Evolutionary conservation across 257 asterid species (phyloP), one percentile per base, ranked within the genome.

Genomic region (Asclepias syriaca): DNA sequence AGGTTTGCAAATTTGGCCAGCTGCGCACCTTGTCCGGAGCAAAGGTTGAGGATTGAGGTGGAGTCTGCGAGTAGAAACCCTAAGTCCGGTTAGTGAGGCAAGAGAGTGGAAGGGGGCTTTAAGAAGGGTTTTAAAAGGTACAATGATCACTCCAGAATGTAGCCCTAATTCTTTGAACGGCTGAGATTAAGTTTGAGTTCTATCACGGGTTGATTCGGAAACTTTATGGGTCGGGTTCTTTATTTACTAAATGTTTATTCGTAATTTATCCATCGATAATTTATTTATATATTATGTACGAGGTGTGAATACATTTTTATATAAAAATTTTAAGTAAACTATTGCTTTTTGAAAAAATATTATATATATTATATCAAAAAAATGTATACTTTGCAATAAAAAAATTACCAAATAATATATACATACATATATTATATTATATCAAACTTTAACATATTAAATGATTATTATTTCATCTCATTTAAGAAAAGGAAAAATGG

Each of bases 151-250:
- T 15, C 18, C 24, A 18, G 5, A 19, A 54, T 74, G 72, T 24
- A 74, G 68, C 78, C 78, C 78, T 74, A 74, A 14, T 55, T 74
- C 49, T 11, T 48, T 72, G 49, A 50, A 63, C 76, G 70, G 76
- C 22, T 51, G 51, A 49, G 76, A 64, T 63, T 61, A 65, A 60
- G 32, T 37, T 37, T 64, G 27, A 18, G 68, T 4, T 34, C 49
- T 34, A 10, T 9, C 46, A 15, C 49, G 68, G 68, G 68, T 37
- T 32, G 66, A 61, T 61, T 2, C 22, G 66, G 4, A 61, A 1
- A 0, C 9, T 27, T 24, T 68, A 13, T 13, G 72, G 66, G 58
- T 49, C 27, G n/a, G 34, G 18, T 55, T 40, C 32, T 5, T 2
- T 16, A 37, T 67, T 12, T 2, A 10, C 14, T 1, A 54, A 69